These are phyloP conservation scores for Metarhizium humberi DNA, from an alignment of 2,329 filamentous ascomycete species.

Conservation along the genomic window DNA sequence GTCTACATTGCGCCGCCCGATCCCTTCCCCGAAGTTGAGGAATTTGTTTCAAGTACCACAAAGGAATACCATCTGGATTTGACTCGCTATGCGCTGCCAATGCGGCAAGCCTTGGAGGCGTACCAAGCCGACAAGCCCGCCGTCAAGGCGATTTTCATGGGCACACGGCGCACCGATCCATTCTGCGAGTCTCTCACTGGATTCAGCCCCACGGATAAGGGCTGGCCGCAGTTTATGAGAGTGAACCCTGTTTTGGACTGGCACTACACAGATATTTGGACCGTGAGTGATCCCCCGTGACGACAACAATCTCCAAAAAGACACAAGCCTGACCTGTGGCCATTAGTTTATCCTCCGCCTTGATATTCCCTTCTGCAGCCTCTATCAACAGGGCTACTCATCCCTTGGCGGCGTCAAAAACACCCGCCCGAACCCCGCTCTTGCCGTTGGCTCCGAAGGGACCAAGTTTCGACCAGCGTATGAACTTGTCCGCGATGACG, in stretches of 20 bases:
- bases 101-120: constrained; percentile 70
- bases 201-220: constrained; percentile 80
- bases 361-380: constrained; percentile 69
- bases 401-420: constrained; percentile 85
- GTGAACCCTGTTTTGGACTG: constrained; percentile 95
- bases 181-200: constrained; percentile 70
- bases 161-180: constrained; percentile 84
- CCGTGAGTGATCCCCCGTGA: constrained; percentile 45
- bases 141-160: constrained; percentile 50
- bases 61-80: constrained; percentile 66
- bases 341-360: constrained; percentile 70
- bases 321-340: neutral
- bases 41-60: constrained; percentile 64
- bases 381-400: constrained; percentile 87
- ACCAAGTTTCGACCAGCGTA: constrained; percentile 61
- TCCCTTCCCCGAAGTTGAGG: constrained; percentile 78
- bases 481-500: constrained; percentile 63
- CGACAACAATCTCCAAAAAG: neutral
- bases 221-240: constrained; percentile 88
- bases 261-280: constrained; percentile 94
- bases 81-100: constrained; percentile 63
- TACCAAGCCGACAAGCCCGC: constrained; percentile 58
- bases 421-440: constrained; percentile 77
- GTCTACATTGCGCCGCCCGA: constrained; percentile 83
- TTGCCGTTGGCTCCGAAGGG: constrained; percentile 34